phyloP scores from a whole-genome alignment of 2,329 filamentous ascomycete species.

The Dactylellina cionopaga region DNA sequence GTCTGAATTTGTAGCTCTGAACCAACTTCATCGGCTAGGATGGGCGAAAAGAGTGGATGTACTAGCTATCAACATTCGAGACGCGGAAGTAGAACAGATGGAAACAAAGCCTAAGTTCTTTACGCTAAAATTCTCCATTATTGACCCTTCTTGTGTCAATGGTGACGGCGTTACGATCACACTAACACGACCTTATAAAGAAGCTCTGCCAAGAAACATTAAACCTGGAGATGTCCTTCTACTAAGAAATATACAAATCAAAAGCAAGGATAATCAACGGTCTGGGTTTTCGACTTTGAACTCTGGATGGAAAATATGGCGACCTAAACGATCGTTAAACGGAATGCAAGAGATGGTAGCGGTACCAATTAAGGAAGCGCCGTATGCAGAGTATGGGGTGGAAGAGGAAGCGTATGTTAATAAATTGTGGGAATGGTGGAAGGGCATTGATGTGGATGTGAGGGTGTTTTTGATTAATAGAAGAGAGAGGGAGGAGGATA shows the following conservation, averaged over 20 bases:
- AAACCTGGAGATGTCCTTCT: conserved; percentile 56
- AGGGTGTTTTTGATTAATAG: conserved; percentile 39
- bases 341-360: conserved; percentile 27
- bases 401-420: conserved; percentile 55
- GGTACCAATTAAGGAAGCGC: conserved; percentile 44
- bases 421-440: conserved; percentile 55
- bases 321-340: conserved; percentile 25
- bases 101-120: conserved; percentile 54
- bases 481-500: not conserved
- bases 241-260: conserved; percentile 55
- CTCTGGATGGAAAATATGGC: conserved; percentile 45
- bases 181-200: conserved; percentile 54
- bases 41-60: conserved; percentile 56
- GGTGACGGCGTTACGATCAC: conserved; percentile 53
- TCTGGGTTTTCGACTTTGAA: conserved; percentile 28
- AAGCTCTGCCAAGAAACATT: conserved; percentile 53
- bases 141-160: conserved; percentile 54
- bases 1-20: conserved; percentile 56
- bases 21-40: conserved; percentile 30
- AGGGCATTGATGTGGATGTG: conserved; percentile 41
- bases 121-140: conserved; percentile 52
- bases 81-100: conserved; percentile 38
- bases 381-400: conserved; percentile 55
- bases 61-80: conserved; percentile 54
- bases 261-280: conserved; percentile 19